Evolutionary conservation across 192 early-diverging fungal genomes (phyloP).

Genomic region (Gonapodya sp.): DNA sequence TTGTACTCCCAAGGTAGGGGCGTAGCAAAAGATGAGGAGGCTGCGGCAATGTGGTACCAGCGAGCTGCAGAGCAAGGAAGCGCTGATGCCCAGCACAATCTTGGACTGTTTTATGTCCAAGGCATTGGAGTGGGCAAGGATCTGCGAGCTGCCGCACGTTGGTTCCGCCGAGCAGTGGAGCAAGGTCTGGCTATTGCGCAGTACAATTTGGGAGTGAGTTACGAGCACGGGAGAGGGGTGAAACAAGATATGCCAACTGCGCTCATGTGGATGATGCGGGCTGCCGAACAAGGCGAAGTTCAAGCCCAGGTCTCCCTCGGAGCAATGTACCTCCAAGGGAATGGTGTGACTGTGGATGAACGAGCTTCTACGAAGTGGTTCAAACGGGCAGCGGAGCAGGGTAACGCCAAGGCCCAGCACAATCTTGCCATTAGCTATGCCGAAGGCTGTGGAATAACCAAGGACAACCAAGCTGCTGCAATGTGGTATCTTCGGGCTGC

Average conservation of each 20-base stretch:
- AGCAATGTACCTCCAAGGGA: conserved; percentile 41
- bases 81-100: too few relatives aligned
- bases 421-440: conserved; percentile 43
- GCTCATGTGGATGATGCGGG: conserved; percentile 28
- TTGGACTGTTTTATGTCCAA: too few relatives aligned
- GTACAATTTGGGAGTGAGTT: conserved; percentile 37
- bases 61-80: too few relatives aligned
- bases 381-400: conserved; percentile 28
- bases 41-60: too few relatives aligned
- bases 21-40: conserved; percentile 16
- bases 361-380: conserved; percentile 31
- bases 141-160: too few relatives aligned
- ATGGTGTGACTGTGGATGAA: conserved; percentile 35
- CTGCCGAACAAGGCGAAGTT: conserved; percentile 34
- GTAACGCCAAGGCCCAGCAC: conserved; percentile 37
- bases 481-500: conserved; percentile 31
- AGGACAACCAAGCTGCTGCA: conserved; percentile 30
- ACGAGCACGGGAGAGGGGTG: conserved; percentile 32
- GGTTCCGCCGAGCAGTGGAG: conserved; percentile 34
- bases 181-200: conserved; percentile 34
- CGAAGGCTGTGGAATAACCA: conserved; percentile 36
- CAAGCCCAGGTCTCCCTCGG: conserved; percentile 44
- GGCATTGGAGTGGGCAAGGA: too few relatives aligned
- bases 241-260: conserved; percentile 22
- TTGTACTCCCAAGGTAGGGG: conserved; percentile 37